These are phyloP conservation scores for Microstroma glucosiphilum DNA, from an alignment of 1,284 basidiomycete genomes.

Conservation along the genomic window DNA sequence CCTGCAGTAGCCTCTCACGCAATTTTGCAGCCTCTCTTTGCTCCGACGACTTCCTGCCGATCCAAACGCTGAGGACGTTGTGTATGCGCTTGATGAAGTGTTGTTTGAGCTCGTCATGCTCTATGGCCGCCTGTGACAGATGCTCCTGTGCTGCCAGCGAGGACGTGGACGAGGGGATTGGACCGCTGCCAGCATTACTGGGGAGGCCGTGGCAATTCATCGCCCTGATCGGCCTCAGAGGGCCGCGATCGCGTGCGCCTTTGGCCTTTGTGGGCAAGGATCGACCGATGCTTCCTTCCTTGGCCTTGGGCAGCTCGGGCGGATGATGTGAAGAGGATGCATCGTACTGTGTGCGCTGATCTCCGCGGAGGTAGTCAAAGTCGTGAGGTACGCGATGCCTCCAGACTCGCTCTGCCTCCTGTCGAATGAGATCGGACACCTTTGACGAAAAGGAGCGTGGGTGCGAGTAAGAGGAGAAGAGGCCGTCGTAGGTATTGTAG, in stretches of 20 bases:
- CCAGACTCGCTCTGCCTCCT: neutral
- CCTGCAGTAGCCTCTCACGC: neutral
- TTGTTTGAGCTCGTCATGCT: neutral
- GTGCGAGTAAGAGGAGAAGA: constrained; percentile 9
- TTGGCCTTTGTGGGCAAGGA: neutral
- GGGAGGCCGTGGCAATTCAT: neutral
- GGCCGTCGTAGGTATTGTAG: constrained; percentile 42
- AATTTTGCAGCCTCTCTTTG: neutral
- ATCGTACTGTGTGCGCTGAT: neutral
- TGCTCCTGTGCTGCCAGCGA: neutral
- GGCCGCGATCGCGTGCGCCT: neutral
- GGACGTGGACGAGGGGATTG: neutral
- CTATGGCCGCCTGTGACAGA: neutral
- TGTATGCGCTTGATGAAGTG: constrained; percentile 5
- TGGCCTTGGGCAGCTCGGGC: neutral
- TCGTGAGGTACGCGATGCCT: neutral
- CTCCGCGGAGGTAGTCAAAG: neutral
- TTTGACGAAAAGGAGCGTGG: neutral
- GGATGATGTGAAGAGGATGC: neutral
- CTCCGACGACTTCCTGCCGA: neutral
- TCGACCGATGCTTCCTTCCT: too few relatives aligned
- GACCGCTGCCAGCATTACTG: neutral
- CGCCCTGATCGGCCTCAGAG: neutral
- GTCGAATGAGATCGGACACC: neutral
- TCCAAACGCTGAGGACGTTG: constrained; percentile 1